These are phyloP conservation scores for Annulohypoxylon stygium DNA, from an alignment of 495 filamentous ascomycete genomes.

Conservation along the genomic window DNA sequence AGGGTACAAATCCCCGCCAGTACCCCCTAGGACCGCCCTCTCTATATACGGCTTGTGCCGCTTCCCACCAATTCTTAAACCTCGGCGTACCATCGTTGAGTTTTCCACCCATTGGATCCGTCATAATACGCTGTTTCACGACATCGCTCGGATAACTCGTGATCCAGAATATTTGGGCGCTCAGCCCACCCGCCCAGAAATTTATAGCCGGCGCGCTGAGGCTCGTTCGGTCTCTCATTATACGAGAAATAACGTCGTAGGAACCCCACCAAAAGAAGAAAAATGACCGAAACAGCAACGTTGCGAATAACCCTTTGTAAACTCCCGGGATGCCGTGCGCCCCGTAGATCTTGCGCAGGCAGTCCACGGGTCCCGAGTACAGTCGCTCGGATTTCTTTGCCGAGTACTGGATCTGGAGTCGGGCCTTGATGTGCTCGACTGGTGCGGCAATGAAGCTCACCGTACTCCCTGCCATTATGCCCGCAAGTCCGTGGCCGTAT, in stretches of 20 bases:
- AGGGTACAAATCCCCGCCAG: slow-evolving; percentile 94
- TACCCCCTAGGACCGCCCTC: slow-evolving; percentile 83
- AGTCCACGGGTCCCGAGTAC: slow-evolving; percentile 91
- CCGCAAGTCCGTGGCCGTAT: slow-evolving; percentile 86
- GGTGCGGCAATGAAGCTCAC: slow-evolving; percentile 94
- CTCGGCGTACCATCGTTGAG: slow-evolving; percentile 74
- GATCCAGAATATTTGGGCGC: slow-evolving; percentile 94
- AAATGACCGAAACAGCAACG: slow-evolving; percentile 87
- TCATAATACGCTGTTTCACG: slow-evolving; percentile 98
- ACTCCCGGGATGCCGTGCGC: slow-evolving; percentile 81
- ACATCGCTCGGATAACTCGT: slow-evolving; percentile 93
- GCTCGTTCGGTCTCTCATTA: slow-evolving; percentile 73
- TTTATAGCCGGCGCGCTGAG: slow-evolving; percentile 85
- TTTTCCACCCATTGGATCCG: slow-evolving; percentile 81
- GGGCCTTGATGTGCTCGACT: slow-evolving; percentile 95
- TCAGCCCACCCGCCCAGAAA: slow-evolving; percentile 96
- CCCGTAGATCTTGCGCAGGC: slow-evolving; percentile 73
- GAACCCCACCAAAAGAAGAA: slow-evolving; percentile 99
- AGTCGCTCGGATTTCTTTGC: slow-evolving; percentile 77
- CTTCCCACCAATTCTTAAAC: slow-evolving; percentile 84
- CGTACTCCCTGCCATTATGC: slow-evolving; percentile 86
- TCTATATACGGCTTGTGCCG: slow-evolving; percentile 78
- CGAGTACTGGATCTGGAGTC: slow-evolving; percentile 92
- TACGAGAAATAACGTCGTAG: slow-evolving; percentile 84
- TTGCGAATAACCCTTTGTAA: slow-evolving; percentile 87